Evolutionary conservation across 371 early-diverging fungal species (phyloP).

Genomic region (Parasitella parasitica): DNA sequence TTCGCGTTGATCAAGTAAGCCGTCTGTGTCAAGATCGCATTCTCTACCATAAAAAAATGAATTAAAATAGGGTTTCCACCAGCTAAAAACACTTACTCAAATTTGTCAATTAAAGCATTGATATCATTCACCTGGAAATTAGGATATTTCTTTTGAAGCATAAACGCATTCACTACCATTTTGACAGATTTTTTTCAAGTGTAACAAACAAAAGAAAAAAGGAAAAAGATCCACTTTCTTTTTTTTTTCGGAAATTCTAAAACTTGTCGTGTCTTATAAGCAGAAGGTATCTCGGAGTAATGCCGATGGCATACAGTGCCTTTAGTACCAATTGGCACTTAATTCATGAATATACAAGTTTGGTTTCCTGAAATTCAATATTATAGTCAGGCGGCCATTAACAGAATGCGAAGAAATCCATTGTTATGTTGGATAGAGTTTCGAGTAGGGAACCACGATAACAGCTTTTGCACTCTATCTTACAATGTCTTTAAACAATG

Average conservation of each 20-base stretch:
- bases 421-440: no score
- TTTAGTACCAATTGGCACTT: no score
- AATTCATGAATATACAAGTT: no score
- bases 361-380: no score
- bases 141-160: slow-evolving; percentile 56
- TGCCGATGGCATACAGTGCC: not conserved
- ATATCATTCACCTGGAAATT: slow-evolving; percentile 51
- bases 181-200: not conserved
- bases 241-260: not conserved
- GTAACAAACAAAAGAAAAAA: not conserved
- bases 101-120: slow-evolving; percentile 51
- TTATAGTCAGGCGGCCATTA: no score
- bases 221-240: not conserved
- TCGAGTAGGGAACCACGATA: no score
- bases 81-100: slow-evolving; percentile 50
- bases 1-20: slow-evolving; percentile 67
- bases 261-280: not conserved
- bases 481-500: no score
- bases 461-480: no score
- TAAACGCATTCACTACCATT: slow-evolving; percentile 36
- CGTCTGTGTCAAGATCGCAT: slow-evolving; percentile 67
- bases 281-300: not conserved
- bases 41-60: slow-evolving; percentile 34
- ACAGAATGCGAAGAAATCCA: no score
- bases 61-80: no score